Evolutionary conservation across 148 eudicot genomes (phyloP), one percentile per base, ranked within the genome.

Genomic region (Camellia sinensis): DNA sequence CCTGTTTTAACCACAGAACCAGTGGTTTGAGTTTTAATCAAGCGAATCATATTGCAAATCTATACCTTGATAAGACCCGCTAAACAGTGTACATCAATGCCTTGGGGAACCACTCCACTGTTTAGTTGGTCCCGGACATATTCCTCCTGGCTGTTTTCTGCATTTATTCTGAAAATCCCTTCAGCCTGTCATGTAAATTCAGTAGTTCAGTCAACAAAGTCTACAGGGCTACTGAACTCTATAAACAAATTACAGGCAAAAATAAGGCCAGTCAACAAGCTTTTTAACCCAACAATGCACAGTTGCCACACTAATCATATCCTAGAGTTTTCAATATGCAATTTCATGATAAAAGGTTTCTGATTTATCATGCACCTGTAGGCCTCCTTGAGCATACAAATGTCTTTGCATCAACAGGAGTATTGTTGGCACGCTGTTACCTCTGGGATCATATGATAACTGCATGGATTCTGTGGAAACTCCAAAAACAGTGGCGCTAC

Each of bases 391-490:
- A 81, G 87, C 89, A 78, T 96, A 96, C 80, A 96, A 90, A 82
- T 89, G 95, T 85, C 90, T 89, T 84, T 96, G 98, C 99, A 96
- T 89, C 82, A 92, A 85, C 66, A 96, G 78, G 63, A 96, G 97
- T 82, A 96, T 96, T 29, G 97, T 92, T 70, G 99, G 99, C 80
- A 96, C 94, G 82, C 98, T 93, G 77, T 96, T 93, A 41, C 99
- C 99, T 84, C 98, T 90, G 18, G 87, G 61, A 81, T 96, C 99
- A 83, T 78, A 92, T 10, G 99, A 87, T 67, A 96, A 84, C 83
- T 96, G 99, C 99, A 96, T 96, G 73, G 99, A 96, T 79, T 93
- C 97, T 1, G 99, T 93, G 78, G 99, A 96, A 80, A 96, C 99
- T 82, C 99, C 99, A 87, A 96, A 96, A 73, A 96, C 98, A 53